phyloP scores from a whole-genome alignment of 257 asterid species.

The Lycium barbarum region DNA sequence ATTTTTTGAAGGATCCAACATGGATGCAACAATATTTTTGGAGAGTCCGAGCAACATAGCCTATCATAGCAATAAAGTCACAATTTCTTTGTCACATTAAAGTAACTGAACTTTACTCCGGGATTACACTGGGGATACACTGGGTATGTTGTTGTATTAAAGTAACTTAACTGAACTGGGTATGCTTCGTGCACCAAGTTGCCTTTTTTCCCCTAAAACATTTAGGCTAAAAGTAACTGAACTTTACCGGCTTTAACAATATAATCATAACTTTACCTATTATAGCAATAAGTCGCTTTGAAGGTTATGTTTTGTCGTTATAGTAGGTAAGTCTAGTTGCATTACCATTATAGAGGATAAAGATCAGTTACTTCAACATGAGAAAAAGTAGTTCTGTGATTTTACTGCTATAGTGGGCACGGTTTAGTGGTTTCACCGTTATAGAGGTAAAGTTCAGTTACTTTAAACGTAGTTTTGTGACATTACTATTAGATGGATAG shows the following conservation, averaged over 20 bases:
- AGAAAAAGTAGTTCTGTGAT: not conserved
- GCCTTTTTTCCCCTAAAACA: too few species aligned
- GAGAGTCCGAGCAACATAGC: not conserved
- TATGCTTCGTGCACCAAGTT: too few species aligned
- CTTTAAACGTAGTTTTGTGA: not conserved
- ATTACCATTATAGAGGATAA: not conserved
- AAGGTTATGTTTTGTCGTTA: not conserved
- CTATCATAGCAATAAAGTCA: not conserved
- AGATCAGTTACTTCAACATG: not conserved
- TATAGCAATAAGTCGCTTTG: not conserved
- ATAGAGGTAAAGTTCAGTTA: not conserved
- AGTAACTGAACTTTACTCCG: not conserved
- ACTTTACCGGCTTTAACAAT: not conserved
- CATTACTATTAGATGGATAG: not conserved
- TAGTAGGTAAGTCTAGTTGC: not conserved
- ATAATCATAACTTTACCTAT: not conserved
- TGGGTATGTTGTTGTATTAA: too few species aligned
- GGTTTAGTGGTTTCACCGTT: not conserved
- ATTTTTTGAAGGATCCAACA: accelerated
- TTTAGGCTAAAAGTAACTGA: not conserved
- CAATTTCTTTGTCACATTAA: not conserved
- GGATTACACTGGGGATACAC: too few species aligned
- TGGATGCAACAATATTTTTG: not conserved
- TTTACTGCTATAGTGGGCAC: not conserved
- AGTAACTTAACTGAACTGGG: too few species aligned